A percentile compares a stretch with the other conserved stretches of the same genome.
phyloP scores from a whole-genome alignment of 1,284 basidiomycete species.

The Rhodotorula glutinis region DNA sequence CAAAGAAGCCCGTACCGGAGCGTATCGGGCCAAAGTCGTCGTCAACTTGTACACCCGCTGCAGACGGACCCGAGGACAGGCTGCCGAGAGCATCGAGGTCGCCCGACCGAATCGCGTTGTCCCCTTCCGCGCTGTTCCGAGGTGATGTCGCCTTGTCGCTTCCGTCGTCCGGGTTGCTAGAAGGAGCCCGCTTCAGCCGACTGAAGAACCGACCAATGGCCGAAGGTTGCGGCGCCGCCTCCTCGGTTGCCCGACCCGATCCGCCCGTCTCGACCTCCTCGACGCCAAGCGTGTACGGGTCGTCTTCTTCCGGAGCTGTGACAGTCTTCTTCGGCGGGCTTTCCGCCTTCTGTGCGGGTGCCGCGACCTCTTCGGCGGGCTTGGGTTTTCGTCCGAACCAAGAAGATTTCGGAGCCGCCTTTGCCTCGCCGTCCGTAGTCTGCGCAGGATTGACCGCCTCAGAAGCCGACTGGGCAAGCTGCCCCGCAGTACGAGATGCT shows the following conservation, averaged over 20 bases:
- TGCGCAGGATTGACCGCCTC: neutral
- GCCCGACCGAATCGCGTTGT: constrained; percentile 1
- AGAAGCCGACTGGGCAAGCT: neutral
- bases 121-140: constrained; percentile 4
- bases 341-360: too few species aligned
- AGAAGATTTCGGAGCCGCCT: neutral
- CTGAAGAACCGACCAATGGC: constrained; percentile 29
- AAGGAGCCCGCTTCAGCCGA: constrained; percentile 8
- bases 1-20: constrained; percentile 9
- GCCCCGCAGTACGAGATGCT: neutral
- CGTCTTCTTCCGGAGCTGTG: constrained; percentile 4
- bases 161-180: neutral
- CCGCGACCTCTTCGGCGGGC: neutral
- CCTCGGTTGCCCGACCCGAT: constrained; percentile 3
- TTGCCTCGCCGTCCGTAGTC: too few species aligned
- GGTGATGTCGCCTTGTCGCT: neutral
- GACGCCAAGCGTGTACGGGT: constrained; percentile 13
- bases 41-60: constrained; percentile 2
- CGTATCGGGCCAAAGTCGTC: neutral
- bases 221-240: constrained; percentile 3
- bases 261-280: constrained; percentile 16
- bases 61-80: neutral
- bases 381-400: constrained; percentile 3
- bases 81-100: constrained; percentile 27
- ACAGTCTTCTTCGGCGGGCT: neutral